phyloP scores from a whole-genome alignment of 176 grass and related monocot species.

The Chloris gayana region DNA sequence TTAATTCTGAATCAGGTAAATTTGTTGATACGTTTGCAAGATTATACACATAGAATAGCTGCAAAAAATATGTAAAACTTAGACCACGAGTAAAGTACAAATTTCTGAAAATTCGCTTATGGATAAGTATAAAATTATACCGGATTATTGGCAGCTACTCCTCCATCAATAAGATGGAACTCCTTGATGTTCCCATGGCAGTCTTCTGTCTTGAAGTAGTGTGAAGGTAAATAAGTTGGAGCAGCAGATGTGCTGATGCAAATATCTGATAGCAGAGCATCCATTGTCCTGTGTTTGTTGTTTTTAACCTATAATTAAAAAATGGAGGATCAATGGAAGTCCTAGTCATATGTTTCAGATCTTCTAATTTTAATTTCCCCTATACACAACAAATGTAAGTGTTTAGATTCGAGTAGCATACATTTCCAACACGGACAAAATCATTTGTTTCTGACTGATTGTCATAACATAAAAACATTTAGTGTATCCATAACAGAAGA shows the following conservation, averaged over 20 bases:
- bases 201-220: slow-evolving; percentile 74
- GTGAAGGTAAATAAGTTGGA: slow-evolving; percentile 80
- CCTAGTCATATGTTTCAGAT: background rate
- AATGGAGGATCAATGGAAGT: background rate
- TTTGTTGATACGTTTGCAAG: background rate
- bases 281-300: slow-evolving; percentile 43
- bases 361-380: background rate
- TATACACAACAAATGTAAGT: slow-evolving; percentile 1
- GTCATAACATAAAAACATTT: background rate
- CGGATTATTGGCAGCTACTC: slow-evolving; percentile 86
- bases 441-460: background rate
- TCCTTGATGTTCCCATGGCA: slow-evolving; percentile 61
- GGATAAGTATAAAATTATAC: slow-evolving; percentile 41
- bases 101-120: background rate
- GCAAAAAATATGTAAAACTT: background rate
- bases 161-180: slow-evolving; percentile 90
- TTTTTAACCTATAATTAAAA: slow-evolving; percentile 42
- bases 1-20: slow-evolving; percentile 33
- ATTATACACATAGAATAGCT: background rate
- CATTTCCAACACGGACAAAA: background rate
- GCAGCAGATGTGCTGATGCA: slow-evolving; percentile 80
- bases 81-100: slow-evolving; percentile 6
- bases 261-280: slow-evolving; percentile 87
- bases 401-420: background rate
- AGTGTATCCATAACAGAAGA: background rate